Evolutionary conservation across 805 yeast species (phyloP), one percentile per base, ranked within the genome.

Genomic region (Saccharomycodes ludwigii): DNA sequence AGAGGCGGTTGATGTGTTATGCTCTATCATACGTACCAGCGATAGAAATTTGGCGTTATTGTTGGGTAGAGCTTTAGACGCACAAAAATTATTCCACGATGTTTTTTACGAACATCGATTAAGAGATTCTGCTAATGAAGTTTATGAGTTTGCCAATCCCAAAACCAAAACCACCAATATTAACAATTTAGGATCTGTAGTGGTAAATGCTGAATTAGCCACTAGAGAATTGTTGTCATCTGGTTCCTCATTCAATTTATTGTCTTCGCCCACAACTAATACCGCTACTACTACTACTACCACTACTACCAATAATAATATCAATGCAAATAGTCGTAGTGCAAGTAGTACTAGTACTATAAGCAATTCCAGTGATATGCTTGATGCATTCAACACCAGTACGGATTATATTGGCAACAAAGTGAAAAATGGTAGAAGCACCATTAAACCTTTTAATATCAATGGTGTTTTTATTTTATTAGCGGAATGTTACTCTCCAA

Each of bases 401-500:
- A 27, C 9, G 7, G 21, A 10, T 20, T 7, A 10, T 20, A 10
- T 7, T 20, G 21, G 9, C 10, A 20, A 12, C 17, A 18, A 13
- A 6, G 18, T 18, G 13, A 18, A 24, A 18, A 13, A 24, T 17
- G 21, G 21, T 14, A 21, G 20, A 29, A 14, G 28, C 24, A 13
- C 24, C 26, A 9, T 34, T 19, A 13, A 21, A 30, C n/a, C n/a
- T n/a, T n/a, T 47, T 32, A 44, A 37, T 4, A 85, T 84, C 8
- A 82, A 82, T 53, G 98, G 98, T 43, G 94, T 91, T 3, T 91
- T 88, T 48, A 88, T 95, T 1, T 61, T 88, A 26, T 62, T 91
- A 39, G 82, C 96, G 0, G 95, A 86, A 48, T 91, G 98, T 58
- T 91, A 91, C 49, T 85, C 96, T 0, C 95, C 98, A 21, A 91